phyloP scores from a whole-genome alignment of 2,329 filamentous ascomycete species.

The Venturia aucupariae region DNA sequence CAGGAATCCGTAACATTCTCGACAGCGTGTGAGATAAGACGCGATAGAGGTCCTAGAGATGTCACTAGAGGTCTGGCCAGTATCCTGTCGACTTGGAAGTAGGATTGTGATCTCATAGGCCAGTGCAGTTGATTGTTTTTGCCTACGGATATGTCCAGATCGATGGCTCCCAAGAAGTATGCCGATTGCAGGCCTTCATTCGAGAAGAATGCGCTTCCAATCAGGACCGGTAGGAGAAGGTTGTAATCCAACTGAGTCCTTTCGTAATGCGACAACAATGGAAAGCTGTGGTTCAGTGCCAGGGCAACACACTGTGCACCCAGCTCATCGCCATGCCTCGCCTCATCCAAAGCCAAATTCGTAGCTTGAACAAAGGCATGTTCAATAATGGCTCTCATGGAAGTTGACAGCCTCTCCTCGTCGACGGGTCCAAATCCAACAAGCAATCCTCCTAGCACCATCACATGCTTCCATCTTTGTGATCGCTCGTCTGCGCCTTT shows the following conservation, averaged over 20 bases:
- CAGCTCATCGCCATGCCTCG: conserved; percentile 42
- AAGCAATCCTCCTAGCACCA: conserved; percentile 71
- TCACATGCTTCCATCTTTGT: conserved; percentile 69
- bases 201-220: conserved; percentile 59
- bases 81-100: conserved; percentile 48
- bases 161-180: conserved; percentile 62
- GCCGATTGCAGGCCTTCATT: conserved; percentile 66
- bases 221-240: conserved; percentile 56
- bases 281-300: conserved; percentile 69
- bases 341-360: conserved; percentile 61
- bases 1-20: conserved; percentile 45
- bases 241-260: conserved; percentile 56
- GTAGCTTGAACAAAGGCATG: conserved; percentile 63
- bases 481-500: conserved; percentile 52
- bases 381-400: conserved; percentile 59
- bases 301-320: conserved; percentile 48
- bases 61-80: conserved; percentile 53
- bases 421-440: conserved; percentile 63
- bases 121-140: conserved; percentile 52
- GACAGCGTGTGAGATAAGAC: conserved; percentile 55
- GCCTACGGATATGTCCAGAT: conserved; percentile 54
- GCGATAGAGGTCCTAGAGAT: conserved; percentile 58
- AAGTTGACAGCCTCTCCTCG: conserved; percentile 47
- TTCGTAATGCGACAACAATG: conserved; percentile 54
- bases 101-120: conserved; percentile 53